Conservation (phyloP, 129 eudicot species). For the Mikania micrantha region DNA sequence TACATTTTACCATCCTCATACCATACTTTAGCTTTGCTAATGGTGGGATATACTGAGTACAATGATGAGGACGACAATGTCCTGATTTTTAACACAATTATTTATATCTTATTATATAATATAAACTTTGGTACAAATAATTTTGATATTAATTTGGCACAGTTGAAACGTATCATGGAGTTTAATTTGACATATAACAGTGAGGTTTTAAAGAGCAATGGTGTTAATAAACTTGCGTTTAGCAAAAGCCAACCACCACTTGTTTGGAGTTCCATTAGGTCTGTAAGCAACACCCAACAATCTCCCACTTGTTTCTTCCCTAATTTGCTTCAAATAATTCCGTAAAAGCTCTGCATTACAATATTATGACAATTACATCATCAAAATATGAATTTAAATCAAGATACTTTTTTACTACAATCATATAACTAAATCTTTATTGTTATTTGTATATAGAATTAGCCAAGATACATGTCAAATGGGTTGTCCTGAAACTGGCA, state of each 20-base stretch:
- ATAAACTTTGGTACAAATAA: background rate
- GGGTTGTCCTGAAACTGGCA: background rate
- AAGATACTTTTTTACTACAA: background rate
- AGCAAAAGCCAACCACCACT: constrained; percentile 99
- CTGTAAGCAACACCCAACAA: constrained; percentile 85
- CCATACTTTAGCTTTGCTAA: too few relatives aligned
- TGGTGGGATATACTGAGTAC: too few relatives aligned
- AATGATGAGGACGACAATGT: too few relatives aligned
- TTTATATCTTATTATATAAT: background rate
- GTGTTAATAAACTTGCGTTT: constrained; percentile 83
- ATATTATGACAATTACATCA: background rate
- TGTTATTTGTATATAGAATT: background rate
- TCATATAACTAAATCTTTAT: background rate
- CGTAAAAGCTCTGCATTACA: constrained; percentile 59
- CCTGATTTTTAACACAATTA: background rate
- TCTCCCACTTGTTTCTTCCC: constrained; percentile 98
- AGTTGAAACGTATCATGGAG: background rate
- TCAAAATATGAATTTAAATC: too few relatives aligned
- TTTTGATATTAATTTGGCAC: background rate
- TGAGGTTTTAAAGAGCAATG: constrained; percentile 23
- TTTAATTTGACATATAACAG: background rate
- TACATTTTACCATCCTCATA: too few relatives aligned
- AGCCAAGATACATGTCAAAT: background rate
- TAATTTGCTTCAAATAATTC: constrained; percentile 77
- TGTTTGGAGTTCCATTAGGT: constrained; percentile 90